A percentile compares a stretch with the other conserved stretches of the same genome.
Evolutionary conservation across 73 alveolate species (phyloP).

Genomic region (Durusdinium trenchii): DNA sequence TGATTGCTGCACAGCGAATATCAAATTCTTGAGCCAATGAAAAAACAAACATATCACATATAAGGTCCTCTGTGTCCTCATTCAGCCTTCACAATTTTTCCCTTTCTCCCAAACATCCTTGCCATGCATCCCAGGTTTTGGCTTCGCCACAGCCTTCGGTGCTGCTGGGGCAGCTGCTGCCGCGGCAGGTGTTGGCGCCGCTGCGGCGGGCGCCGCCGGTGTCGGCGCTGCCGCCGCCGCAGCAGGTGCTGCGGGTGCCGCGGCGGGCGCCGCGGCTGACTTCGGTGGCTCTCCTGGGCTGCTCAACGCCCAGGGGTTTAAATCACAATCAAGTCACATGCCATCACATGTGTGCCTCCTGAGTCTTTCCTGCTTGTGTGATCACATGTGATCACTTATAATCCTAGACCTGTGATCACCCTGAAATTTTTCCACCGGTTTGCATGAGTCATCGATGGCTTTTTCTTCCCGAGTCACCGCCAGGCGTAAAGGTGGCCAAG

Average conservation of each 20-base stretch:
- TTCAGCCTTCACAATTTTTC: too few relatives aligned
- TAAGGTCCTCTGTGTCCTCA: too few relatives aligned
- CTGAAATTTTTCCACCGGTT: neutral
- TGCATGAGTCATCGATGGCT: neutral
- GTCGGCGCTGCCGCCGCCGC: slow-evolving; percentile 10
- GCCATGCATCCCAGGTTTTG: too few relatives aligned
- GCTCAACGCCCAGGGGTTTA: neutral
- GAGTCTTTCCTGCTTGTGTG: neutral
- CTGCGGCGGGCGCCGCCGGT: neutral
- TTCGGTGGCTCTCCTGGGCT: neutral
- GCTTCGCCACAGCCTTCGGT: neutral
- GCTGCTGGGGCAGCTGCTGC: neutral
- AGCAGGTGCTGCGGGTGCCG: neutral
- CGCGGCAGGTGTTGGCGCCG: neutral
- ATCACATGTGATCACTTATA: neutral
- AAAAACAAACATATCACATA: too few relatives aligned
- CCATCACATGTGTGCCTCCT: neutral
- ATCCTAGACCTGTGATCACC: neutral
- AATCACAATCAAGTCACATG: neutral
- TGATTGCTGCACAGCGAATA: too few relatives aligned
- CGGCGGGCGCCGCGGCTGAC: neutral
- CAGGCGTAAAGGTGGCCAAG: slow-evolving; percentile 69
- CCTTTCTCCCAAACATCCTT: too few relatives aligned
- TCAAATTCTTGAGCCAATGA: too few relatives aligned
- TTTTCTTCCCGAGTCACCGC: neutral